Base-by-base conservation (phyloP, 257 asterid species). In the Rauvolfia tetraphylla region DNA sequence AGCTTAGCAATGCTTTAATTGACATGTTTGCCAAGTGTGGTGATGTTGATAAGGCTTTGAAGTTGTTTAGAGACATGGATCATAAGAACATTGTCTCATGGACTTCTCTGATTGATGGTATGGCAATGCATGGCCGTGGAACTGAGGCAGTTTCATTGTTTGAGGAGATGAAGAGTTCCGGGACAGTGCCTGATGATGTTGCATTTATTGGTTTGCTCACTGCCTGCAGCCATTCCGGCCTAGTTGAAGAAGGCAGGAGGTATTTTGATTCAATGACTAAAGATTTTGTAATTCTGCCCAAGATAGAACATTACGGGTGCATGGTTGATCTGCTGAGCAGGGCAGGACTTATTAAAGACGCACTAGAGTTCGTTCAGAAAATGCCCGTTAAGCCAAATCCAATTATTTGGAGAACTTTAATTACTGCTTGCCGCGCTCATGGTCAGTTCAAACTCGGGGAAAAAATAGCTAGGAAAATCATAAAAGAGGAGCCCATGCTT, bases 1-100 rank as follows among this genome's bases (percentile, higher is more conserved):
- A 88, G 86, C 84, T 91, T 1, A 82, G 85, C 75, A 93, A 93
- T 62, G 91, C 95, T 22, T 80, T 93, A 1, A 87, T 93, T 54
- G 92, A 91, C 83, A 90, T 93, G 97, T 90, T 83, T 86, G 89
- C 93, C 1, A 93, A 91, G 80, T 91, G 98, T 74, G 97, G 96
- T 6, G 96, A 93, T 68, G 87, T 93, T 51, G 96, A 91, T 15
- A 82, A 66, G 70, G 91, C 97, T 7, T 41, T 87, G 77, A 84
- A 77, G 73, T 72, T 88, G 84, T 90, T 93, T 72, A 79, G 81
- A 53, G 46, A 74, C 79, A 93, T 90, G 93, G 25, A 84, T 3
- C 76, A 36, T 33, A 88, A 79, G 85, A 86, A 83, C n/a, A 77
- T 91, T 72, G 92, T 93, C 75, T 91, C 98, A 67, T 93, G 98